phyloP scores from a whole-genome alignment of 768 basidiomycete genomes.

The Pleurotus salmoneostramineus region DNA sequence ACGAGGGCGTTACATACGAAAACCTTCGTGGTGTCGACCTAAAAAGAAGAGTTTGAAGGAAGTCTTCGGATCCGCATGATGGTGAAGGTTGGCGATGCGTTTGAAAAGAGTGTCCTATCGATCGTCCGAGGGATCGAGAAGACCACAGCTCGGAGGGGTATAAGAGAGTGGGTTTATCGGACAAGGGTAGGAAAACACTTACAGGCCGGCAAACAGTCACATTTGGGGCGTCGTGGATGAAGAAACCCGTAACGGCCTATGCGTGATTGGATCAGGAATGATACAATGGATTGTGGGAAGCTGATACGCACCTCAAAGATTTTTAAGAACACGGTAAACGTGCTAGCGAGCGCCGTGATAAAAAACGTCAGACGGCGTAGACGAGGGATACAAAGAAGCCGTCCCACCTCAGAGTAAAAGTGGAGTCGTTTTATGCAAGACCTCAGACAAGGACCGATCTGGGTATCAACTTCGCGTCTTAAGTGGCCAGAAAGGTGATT shows the following conservation, averaged over 20 bases:
- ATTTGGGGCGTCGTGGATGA: not conserved
- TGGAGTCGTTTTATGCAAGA: too few relatives aligned
- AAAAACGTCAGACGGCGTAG: too few relatives aligned
- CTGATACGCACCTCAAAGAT: too few relatives aligned
- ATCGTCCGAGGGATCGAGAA: not conserved
- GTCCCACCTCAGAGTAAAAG: too few relatives aligned
- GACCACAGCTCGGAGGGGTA: not conserved
- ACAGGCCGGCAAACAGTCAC: not conserved
- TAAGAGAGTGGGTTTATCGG: not conserved
- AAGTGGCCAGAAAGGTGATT: too few relatives aligned
- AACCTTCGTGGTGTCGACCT: not conserved
- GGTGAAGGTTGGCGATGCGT: not conserved
- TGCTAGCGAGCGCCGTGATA: too few relatives aligned
- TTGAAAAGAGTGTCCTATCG: not conserved
- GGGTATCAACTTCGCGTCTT: too few relatives aligned
- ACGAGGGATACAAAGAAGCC: too few relatives aligned
- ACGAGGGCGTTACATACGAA: not conserved
- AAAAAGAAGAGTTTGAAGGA: not conserved
- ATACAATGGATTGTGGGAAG: too few relatives aligned
- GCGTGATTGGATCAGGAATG: too few relatives aligned
- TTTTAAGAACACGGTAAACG: too few relatives aligned
- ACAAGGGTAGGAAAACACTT: not conserved
- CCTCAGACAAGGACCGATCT: too few relatives aligned
- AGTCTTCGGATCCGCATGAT: not conserved
- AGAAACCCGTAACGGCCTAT: not conserved